Conservation (phyloP, 2,329 filamentous ascomycete genomes). For the Penicillium frequentans region DNA sequence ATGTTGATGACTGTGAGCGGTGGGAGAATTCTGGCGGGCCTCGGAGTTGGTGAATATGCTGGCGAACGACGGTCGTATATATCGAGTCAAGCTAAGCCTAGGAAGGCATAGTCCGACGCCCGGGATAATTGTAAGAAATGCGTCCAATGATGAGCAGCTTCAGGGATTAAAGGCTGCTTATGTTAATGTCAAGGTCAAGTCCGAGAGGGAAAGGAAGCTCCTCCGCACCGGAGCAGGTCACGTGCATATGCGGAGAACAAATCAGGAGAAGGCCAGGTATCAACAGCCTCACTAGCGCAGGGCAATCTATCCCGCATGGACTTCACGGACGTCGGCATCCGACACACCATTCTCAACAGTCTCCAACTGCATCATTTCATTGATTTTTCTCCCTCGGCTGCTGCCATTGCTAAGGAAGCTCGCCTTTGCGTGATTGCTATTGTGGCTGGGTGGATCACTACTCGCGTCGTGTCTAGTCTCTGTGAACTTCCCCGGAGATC, state of each 20-base stretch:
- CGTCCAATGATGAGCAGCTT: neutral
- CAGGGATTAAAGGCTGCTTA: neutral
- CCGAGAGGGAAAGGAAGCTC: neutral
- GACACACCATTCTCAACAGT: slow-evolving; percentile 45
- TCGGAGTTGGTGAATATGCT: slow-evolving; percentile 99
- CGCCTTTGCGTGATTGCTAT: slow-evolving; percentile 52
- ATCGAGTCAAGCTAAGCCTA: neutral
- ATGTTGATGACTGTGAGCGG: slow-evolving; percentile 71
- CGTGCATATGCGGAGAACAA: slow-evolving; percentile 26
- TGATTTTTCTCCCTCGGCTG: slow-evolving; percentile 51
- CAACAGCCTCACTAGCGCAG: slow-evolving; percentile 12
- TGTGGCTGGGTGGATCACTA: slow-evolving; percentile 49
- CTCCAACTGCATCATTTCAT: slow-evolving; percentile 53
- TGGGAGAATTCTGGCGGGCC: slow-evolving; percentile 95
- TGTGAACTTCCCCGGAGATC: slow-evolving; percentile 24
- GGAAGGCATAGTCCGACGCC: slow-evolving; percentile 16
- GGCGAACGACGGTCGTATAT: slow-evolving; percentile 13
- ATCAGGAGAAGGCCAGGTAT: slow-evolving; percentile 28
- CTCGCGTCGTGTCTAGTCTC: slow-evolving; percentile 37
- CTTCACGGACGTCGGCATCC: slow-evolving; percentile 45
- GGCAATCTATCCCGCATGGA: slow-evolving; percentile 31
- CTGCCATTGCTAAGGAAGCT: slow-evolving; percentile 52
- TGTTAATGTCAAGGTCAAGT: neutral
- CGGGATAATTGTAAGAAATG: slow-evolving; percentile 18
- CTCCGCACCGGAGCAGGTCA: slow-evolving; percentile 18